A percentile compares a stretch with the other conserved stretches of the same genome.
Evolutionary conservation across 257 asterid species (phyloP).

Genomic region (Fraxinus pennsylvanica): DNA sequence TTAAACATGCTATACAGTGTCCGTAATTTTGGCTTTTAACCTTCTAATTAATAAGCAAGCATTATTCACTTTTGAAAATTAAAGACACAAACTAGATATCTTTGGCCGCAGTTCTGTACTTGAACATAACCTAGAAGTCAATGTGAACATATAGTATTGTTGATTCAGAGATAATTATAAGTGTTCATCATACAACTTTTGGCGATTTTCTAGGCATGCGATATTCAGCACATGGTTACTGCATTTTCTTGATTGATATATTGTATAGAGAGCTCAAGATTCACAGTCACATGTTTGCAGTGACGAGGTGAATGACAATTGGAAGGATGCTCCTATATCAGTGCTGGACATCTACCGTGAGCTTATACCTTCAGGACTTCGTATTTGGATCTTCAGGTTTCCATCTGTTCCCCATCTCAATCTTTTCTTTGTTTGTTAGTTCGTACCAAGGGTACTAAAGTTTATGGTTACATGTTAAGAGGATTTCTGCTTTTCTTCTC

Average conservation of each 20-base stretch:
- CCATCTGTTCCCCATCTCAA: conserved; percentile 22
- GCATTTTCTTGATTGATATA: conserved; percentile 17
- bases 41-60: not conserved
- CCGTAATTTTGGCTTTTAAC: not conserved
- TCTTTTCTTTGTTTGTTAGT: conserved; percentile 3
- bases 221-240: not conserved
- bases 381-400: conserved; percentile 97
- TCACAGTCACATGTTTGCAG: conserved; percentile 43
- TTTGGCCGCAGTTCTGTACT: not conserved
- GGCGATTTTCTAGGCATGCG: not conserved
- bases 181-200: not conserved
- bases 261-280: conserved; percentile 7
- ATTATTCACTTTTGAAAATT: not conserved
- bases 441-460: not conserved
- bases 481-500: not conserved
- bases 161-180: not conserved
- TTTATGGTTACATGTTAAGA: not conserved
- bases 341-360: conserved; percentile 73
- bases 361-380: conserved; percentile 68
- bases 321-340: conserved; percentile 82
- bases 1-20: not conserved
- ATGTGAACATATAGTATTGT: not conserved
- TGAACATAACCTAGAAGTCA: not conserved
- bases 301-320: conserved; percentile 43
- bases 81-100: not conserved